A percentile compares a stretch with the other conserved stretches of the same genome.
phyloP scores from a whole-genome alignment of 768 basidiomycete species.

The Trametes cingulata region DNA sequence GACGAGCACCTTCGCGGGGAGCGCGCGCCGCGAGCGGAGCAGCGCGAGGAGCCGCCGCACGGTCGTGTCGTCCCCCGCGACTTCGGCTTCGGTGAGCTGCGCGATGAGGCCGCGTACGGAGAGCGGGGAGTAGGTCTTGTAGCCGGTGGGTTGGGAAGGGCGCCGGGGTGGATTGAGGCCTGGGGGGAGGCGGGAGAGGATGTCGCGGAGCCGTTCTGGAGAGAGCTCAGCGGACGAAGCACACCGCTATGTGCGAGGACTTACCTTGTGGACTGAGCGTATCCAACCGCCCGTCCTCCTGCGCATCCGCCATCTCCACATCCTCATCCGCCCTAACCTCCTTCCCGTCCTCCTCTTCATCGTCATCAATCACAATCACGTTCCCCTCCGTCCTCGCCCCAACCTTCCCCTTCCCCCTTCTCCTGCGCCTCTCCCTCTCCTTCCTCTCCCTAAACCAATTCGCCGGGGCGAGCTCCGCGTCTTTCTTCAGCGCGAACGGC shows the following conservation, averaged over 20 bases:
- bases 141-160: conserved; percentile 32
- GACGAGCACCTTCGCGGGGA: conserved; percentile 81
- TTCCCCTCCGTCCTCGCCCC: conserved; percentile 40
- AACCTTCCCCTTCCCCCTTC: conserved; percentile 17
- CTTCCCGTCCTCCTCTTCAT: conserved; percentile 41
- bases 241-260: not conserved
- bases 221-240: not conserved
- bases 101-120: conserved; percentile 54
- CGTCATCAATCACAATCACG: conserved; percentile 64
- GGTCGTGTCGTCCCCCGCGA: conserved; percentile 66
- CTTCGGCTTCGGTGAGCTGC: conserved; percentile 74
- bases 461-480: conserved; percentile 64
- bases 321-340: conserved; percentile 15
- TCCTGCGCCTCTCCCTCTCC: conserved; percentile 21
- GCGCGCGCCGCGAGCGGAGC: conserved; percentile 58
- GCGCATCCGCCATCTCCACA: conserved; percentile 28
- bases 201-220: conserved; percentile 26
- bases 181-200: conserved; percentile 21
- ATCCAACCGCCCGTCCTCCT: conserved; percentile 11
- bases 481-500: conserved; percentile 79
- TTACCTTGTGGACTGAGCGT: conserved; percentile 46
- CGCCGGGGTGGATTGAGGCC: conserved; percentile 27
- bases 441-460: conserved; percentile 62
- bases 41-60: conserved; percentile 65
- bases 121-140: conserved; percentile 34